Evolutionary conservation across 2,329 filamentous ascomycete genomes (phyloP).

Genomic region (Cladosporium sp.): DNA sequence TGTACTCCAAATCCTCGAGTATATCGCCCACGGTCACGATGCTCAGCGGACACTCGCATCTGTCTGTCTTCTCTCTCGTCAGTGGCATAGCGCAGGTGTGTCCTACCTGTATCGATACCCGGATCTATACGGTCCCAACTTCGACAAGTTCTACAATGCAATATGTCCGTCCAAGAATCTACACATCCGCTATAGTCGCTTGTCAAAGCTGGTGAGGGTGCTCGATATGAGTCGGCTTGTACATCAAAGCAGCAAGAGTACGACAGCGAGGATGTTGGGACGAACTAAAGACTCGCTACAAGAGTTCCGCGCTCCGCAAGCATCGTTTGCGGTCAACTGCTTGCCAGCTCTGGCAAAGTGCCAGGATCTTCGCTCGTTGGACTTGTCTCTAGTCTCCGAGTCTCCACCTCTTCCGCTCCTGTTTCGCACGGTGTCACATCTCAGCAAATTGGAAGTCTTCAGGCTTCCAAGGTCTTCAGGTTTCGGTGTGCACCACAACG

Average conservation of each 20-base stretch:
- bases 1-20: constrained; percentile 51
- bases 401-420: constrained; percentile 51
- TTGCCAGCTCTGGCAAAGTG: constrained; percentile 60
- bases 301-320: constrained; percentile 58
- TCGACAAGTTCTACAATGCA: constrained; percentile 54
- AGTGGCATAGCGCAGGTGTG: constrained; percentile 59
- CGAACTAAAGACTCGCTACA: constrained; percentile 54
- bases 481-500: constrained; percentile 31
- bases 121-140: constrained; percentile 53
- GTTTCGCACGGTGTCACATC: constrained; percentile 51
- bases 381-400: constrained; percentile 56
- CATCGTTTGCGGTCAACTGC: constrained; percentile 58
- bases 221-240: constrained; percentile 58
- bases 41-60: constrained; percentile 51
- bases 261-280: constrained; percentile 58
- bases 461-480: constrained; percentile 37
- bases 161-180: constrained; percentile 55
- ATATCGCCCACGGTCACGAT: constrained; percentile 39
- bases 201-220: constrained; percentile 52
- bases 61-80: constrained; percentile 54
- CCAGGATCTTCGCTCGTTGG: constrained; percentile 48
- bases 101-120: constrained; percentile 55
- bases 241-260: constrained; percentile 59
- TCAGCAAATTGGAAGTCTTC: constrained; percentile 48
- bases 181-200: constrained; percentile 49